Base-by-base conservation (phyloP, 2,329 filamentous ascomycete species). In the Ophiostoma pallidulum region DNA sequence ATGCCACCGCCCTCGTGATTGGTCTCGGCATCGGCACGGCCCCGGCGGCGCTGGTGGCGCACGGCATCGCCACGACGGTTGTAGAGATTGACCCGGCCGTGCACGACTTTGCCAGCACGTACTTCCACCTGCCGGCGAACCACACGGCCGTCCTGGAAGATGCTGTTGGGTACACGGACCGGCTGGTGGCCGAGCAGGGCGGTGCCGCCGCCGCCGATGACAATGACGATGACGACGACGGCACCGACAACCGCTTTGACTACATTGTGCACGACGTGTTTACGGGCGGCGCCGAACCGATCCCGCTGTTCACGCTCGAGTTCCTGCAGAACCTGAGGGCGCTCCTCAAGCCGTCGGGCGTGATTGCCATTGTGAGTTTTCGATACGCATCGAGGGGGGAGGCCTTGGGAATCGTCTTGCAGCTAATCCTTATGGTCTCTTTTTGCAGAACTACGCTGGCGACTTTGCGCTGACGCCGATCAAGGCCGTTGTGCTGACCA, bases 261-360 rank as follows among this genome's bases (percentile, higher is more conserved):
- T 97, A 95, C 68, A 92, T 98, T 59, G 75, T 98, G 46, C 92
- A 98, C 63, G 92, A 98, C 57, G 92, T 98, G 20, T 98, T 98
- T 63, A 98, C 92, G 1, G 92, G 92, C 20, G 92, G 92, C 45
- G 90, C 89, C 0, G 92, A 97, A 63, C 92, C 92, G 0, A 79
- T 90, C 3, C 73, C 82, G 8, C 77, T 98, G 8, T 98, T 98
- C 66, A 97, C 90, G 0, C 64, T 81, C 5, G 84, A 92, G 57
- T 97, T 98, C 59, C 67, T 98, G 37, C 65, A 75, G 45, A 79
- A 83, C 5, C 71, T 98, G 2, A 69, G 78, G 54, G 63, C 73
- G 4, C 74, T 97, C 7, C 72, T 98, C 39, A 85, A 80, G 53
- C 77, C 82, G 0, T 76, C 86, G 44, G 92, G 92, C 36, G 82